Conservation (phyloP, 192 early-diverging fungal species). For the Backusella psychrophila region DNA sequence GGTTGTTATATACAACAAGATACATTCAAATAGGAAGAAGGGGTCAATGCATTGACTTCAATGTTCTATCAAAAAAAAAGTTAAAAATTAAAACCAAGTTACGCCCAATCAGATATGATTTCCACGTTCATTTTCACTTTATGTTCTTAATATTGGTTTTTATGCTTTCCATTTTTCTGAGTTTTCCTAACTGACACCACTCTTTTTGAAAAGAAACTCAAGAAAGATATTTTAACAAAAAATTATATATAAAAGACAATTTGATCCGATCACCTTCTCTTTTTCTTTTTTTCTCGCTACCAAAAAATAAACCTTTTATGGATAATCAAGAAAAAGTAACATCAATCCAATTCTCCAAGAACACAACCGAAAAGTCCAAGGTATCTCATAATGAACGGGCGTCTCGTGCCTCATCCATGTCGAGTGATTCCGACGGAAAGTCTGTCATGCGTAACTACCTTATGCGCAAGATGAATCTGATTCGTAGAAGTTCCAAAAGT, state of each 20-base stretch:
- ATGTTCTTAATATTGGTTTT: not conserved
- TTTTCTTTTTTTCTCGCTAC: not conserved
- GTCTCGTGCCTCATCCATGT: not conserved
- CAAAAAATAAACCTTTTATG: not conserved
- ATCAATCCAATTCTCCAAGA: not conserved
- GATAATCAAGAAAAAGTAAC: conserved; percentile 6
- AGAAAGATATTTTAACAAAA: not conserved
- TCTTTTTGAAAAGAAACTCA: not conserved
- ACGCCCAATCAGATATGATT: not conserved
- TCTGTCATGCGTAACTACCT: conserved; percentile 8
- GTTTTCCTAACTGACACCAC: not conserved
- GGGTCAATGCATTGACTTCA: not conserved
- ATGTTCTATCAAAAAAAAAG: not conserved
- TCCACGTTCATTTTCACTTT: not conserved
- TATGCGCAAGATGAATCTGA: conserved; percentile 26
- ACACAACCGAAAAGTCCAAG: not conserved
- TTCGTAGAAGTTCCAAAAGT: conserved; percentile 11
- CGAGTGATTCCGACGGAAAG: not conserved
- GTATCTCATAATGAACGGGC: not conserved
- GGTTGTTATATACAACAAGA: not conserved
- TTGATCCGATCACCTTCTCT: not conserved
- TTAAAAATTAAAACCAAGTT: not conserved
- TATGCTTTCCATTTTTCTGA: not conserved
- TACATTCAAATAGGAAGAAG: not conserved
- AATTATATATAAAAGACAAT: not conserved